Base-by-base conservation (phyloP, 352 stramenopile species). In the Phytophthora pisi region DNA sequence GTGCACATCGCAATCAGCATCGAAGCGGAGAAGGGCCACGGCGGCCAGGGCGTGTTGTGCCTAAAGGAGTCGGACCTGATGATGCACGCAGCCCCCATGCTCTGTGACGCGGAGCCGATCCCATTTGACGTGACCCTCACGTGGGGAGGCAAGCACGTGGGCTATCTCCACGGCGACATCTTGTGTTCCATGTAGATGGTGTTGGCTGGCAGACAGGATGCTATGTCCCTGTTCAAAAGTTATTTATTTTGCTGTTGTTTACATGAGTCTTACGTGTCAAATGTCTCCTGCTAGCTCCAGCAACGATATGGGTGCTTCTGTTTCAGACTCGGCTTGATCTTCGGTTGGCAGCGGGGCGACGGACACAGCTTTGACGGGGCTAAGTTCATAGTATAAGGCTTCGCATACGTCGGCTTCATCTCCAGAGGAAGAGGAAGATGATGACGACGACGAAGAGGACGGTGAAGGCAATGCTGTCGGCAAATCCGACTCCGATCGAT, bases 1-100 rank as follows among this genome's bases (percentile, higher is more conserved):
- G 68, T 92, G 36, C 84, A 92, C 43, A 78, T 92, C 49, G 84
- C 82, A 7, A 84, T 93, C 66, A 88, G 81, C 47, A 91, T 91
- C 31, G 67, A 89, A 67, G 77, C 70, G 4, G 74, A 84, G 20
- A 88, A 89, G 54, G 70, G 71, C 5, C 66, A 88, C n/a, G 81
- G 82, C 13, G 82, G 79, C 6, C 80, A 90, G 62, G 86, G 86
- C 13, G 77, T 93, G 20, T 28, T 91, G 5, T 91, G 84, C 52
- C 81, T 90, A n/a, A 74, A 86, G 38, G 83, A 92, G 52, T 58
- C 69, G 1, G 80, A 89, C 31, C 62, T 91, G 50, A 73, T 88
- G 28, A 61, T 62, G 51, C 70, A 82, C 45, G 74, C 81, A 4
- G 65, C 72, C 3, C 66, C 83, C 2, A 64, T 88, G 31, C 74